Base-by-base conservation (phyloP, 768 basidiomycete genomes). In the Leccinum obscurum region DNA sequence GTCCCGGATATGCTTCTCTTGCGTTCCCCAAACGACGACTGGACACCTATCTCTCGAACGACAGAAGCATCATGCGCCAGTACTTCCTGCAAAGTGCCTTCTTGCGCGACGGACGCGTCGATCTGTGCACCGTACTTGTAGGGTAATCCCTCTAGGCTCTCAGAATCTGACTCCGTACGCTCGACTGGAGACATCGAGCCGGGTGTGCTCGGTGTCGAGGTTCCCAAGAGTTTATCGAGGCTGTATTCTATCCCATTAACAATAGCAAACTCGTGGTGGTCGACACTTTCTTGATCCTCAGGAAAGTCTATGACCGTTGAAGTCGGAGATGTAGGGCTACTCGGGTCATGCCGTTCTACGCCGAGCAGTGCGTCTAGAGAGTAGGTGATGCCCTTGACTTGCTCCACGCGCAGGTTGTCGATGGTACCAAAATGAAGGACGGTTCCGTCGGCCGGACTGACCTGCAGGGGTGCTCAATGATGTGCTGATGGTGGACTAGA, bases 191-290 rank as follows among this genome's bases (percentile, higher is more conserved):
- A 77, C 35, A 68, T 63, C 3, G 72, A 73, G 13, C 77, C 79
- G 5, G 83, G 78, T 3, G 81, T 75, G 10, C 77, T 72, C 0
- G 81, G 74, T 4, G 69, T 62, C 7, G 75, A 69, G 7, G 77
- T 70, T 24, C 96, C 96, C 52, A 98, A 80, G 37, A 98, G 89
- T 66, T 93, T 85, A 54, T 89, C 87, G n/a, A 99, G 84, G 48
- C 87, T 93, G 77, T 99, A 98, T 68, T 92, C 88, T 68, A 99
- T 97, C 50, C 95, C 95, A 69, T 99, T 99, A 66, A 99, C 92
- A 69, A 93, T 89, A 4, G 96, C 97, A 68, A 99, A 99, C 63
- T 95, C 89, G 62, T 80, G 83, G 76, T 98, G 92, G 69, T 92
- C 84, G 39, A 96, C 90, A 76, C 83, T 80, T 59, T 85, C 82